A percentile compares a stretch with the other conserved stretches of the same genome.
Evolutionary conservation across 139 green algal genomes (phyloP).

Genomic region (Edaphochlamys debaryana): DNA sequence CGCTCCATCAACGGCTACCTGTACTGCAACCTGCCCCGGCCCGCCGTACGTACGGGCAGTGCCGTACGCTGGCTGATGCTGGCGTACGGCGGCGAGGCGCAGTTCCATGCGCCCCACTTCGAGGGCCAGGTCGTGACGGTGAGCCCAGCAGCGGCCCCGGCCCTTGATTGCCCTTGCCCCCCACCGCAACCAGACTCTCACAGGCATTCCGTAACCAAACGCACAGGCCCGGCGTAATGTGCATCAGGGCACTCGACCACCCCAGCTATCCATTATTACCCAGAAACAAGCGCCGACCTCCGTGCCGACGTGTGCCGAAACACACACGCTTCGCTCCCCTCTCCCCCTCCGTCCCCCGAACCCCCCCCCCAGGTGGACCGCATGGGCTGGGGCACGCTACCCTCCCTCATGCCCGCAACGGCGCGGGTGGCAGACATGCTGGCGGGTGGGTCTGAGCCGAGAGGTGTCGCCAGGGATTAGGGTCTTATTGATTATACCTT

Average conservation of each 20-base stretch:
- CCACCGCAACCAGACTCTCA: no score
- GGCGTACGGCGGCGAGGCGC: conserved; percentile 1
- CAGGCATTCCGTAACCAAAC: no score
- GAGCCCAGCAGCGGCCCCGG: no score
- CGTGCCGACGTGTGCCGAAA: no score
- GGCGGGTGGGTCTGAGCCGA: background rate
- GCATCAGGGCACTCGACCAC: background rate
- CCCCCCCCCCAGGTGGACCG: background rate
- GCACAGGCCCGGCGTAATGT: background rate
- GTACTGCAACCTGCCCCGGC: conserved; percentile 49
- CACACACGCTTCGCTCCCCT: no score
- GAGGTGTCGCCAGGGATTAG: no score
- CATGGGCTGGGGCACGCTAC: background rate
- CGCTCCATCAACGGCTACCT: conserved; percentile 57
- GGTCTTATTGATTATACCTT: no score
- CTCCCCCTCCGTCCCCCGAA: no score
- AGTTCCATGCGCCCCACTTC: background rate
- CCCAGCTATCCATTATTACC: background rate
- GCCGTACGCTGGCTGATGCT: background rate
- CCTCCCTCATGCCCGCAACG: conserved; percentile 8
- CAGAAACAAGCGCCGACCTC: no score
- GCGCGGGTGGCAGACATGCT: background rate
- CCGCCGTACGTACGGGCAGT: background rate
- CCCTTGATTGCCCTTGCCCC: no score
- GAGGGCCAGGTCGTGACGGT: background rate